Base-by-base conservation (phyloP, 2,329 filamentous ascomycete species). In the Neocatenulostroma microsporum region DNA sequence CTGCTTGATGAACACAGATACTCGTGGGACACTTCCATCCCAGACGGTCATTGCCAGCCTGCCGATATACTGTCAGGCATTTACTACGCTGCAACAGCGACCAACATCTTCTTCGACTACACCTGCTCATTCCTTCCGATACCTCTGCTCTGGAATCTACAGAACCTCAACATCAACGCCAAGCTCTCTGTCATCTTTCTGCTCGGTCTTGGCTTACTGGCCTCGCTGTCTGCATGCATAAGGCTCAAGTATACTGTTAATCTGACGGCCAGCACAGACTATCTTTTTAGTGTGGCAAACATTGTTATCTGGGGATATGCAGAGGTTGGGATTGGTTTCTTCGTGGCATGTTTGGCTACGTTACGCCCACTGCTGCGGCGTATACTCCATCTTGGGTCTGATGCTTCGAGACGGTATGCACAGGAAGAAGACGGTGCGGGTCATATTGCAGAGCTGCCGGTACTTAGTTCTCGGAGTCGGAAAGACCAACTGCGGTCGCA, bases 281-380 rank as follows among this genome's bases (percentile, higher is more conserved):
- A 33, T 24, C 4, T 33, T 8, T 20, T 8, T 10, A 33, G 18
- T 13, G n/a, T 33, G 30, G 30, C 18, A 8, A 33, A 10, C 5
- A 14, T 33, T 9, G 19, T 33, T 18, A 24, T 33, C 18, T 33
- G 30, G 30, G 30, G 30, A 21, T 33, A 33, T 23, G 30, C 30
- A 7, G 30, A 33, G 15, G 30, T 33, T 15, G 30, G 30, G 13
- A 33, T 33, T 13, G 30, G 30, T n/a, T 33, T 33, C 20, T 24
- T 33, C 18, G 30, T 24, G 8, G 30, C 18, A 10, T 33, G 8
- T n/a, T 20, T 33, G 9, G 23, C 18, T 13, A 33, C 30, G 12
- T 15, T 33, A 11, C 30, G 30, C 5, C 30, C 30, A 5, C 14
- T 33, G 9, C 19, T 33, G 37, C 7, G 8, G 26, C n/a, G n/a